Evolutionary conservation across 176 grass and related monocot genomes (phyloP), one percentile per base, ranked within the genome.

Genomic region (Ampelocalamus luodianensis): DNA sequence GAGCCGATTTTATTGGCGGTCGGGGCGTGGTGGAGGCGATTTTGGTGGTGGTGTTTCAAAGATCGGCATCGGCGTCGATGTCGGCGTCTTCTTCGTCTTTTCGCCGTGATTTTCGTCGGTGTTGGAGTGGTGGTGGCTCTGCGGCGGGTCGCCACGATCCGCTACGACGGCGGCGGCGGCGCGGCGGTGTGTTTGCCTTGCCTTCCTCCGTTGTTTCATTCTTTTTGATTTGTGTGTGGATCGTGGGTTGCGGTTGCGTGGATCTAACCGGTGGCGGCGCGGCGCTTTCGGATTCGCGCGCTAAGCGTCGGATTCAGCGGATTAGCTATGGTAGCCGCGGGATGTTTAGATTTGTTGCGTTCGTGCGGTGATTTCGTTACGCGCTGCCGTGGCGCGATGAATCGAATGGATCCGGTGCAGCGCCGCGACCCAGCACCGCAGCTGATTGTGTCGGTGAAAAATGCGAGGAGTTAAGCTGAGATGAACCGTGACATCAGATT

Each of bases 81-180:
- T n/a, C n/a, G n/a, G n/a, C n/a, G n/a, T n/a, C n/a, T n/a, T n/a
- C n/a, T n/a, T n/a, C n/a, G n/a, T n/a, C n/a, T n/a, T n/a, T n/a
- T n/a, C n/a, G n/a, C n/a, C n/a, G n/a, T n/a, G n/a, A n/a, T n/a
- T n/a, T n/a, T n/a, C n/a, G n/a, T n/a, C n/a, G n/a, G n/a, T n/a
- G n/a, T n/a, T n/a, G n/a, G n/a, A n/a, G n/a, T n/a, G n/a, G n/a
- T n/a, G n/a, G n/a, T n/a, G n/a, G n/a, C n/a, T n/a, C n/a, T n/a
- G n/a, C n/a, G n/a, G n/a, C n/a, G 92, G 71, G 90, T 95, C 88
- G 90, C 93, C 32, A 91, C 88, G 23, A 91, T 95, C 81, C 90
- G 88, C 7, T 56, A 82, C 86, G 93, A 95, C n/a, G n/a, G n/a
- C 20, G 88, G 90, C 63, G 93, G 93, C 45, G 78, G 82, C 8